These are phyloP conservation scores for Russula sp. DNA, from an alignment of 768 basidiomycete genomes.

Conservation along the genomic window DNA sequence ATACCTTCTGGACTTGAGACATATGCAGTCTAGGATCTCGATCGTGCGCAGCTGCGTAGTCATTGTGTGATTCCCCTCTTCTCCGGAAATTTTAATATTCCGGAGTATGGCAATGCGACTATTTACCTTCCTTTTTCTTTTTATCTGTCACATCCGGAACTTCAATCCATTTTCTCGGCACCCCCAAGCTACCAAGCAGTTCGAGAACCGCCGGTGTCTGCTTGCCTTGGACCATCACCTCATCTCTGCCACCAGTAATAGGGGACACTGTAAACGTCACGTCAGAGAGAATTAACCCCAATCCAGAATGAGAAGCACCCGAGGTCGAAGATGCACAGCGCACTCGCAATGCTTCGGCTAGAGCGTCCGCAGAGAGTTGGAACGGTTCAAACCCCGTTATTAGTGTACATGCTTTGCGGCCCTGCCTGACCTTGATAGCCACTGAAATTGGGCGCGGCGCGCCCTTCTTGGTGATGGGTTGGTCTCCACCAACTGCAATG, in stretches of 20 bases:
- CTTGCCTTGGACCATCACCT: constrained; percentile 84
- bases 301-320: constrained; percentile 34
- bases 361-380: constrained; percentile 56
- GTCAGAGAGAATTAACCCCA: neutral
- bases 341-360: constrained; percentile 74
- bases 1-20: constrained; percentile 14
- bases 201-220: constrained; percentile 63
- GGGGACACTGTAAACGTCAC: constrained; percentile 46
- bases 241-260: constrained; percentile 49
- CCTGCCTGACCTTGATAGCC: constrained; percentile 66
- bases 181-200: constrained; percentile 59
- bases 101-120: neutral
- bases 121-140: constrained; percentile 35
- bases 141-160: constrained; percentile 37
- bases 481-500: constrained; percentile 47
- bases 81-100: neutral
- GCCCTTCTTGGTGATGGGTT: constrained; percentile 67
- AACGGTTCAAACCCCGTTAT: constrained; percentile 80
- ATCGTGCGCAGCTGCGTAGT: neutral
- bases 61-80: neutral
- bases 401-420: constrained; percentile 68
- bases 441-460: constrained; percentile 63
- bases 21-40: neutral
- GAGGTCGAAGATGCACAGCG: constrained; percentile 76
- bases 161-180: constrained; percentile 81